Base-by-base conservation (phyloP, 495 filamentous ascomycete species). In the Aspergillus coremiiformis region DNA sequence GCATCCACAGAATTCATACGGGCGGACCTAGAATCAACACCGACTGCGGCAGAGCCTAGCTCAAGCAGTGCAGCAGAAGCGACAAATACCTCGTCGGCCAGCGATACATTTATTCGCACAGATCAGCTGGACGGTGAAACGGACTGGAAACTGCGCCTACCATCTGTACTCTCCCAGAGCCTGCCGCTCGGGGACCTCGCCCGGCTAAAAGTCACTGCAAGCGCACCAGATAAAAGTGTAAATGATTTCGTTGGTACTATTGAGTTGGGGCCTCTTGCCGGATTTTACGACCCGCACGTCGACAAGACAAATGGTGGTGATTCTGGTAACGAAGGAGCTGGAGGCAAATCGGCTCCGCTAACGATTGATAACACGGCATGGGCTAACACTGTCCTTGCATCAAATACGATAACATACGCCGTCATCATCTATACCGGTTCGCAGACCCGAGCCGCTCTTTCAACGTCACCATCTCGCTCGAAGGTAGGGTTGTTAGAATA, bases 101-200 rank as follows among this genome's bases (percentile, higher is more conserved):
- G 90, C 29, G 94, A 99, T 62, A 88, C 94, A 1, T 99, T 99
- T 56, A 96, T 99, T 55, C 81, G 92, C 37, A 99, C 94, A 2
- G 94, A 99, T 66, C 94, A 99, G 64, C 78, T 99, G 9, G 94
- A 99, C 58, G 94, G 94, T 51, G 94, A 99, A 69, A 99, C 94
- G 7, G 94, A 99, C 60, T 99, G 94, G 94, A 99, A 99, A 68
- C 75, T 99, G 30, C 84, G 94, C 4, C 66, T 97, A 3, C 89
- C 92, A 2, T 90, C 91, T 7, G 78, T 86, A 0, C 64, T 96
- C 11, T 90, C 90, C 0, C 94, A 99, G 58, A 71, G 68, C 32
- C 73, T 97, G 5, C 61, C 83, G 4, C 65, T 83, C 2, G 75
- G 73, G 17, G 85, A 90, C 50, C 82, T 94, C 55, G 78, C 82